phyloP scores from a whole-genome alignment of 768 basidiomycete genomes.

The Panaeolus cyanescens region DNA sequence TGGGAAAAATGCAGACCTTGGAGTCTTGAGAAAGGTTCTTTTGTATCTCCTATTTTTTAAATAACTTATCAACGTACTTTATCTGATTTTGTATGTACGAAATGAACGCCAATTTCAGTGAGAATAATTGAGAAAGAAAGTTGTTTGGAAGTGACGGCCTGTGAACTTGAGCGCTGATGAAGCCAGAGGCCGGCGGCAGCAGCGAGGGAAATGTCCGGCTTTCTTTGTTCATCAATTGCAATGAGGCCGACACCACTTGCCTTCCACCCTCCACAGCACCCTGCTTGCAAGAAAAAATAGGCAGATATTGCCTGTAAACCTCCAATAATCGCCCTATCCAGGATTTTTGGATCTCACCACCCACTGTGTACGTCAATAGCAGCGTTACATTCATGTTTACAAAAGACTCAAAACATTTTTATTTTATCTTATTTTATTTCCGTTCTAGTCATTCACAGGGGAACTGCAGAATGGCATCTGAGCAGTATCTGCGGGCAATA shows the following conservation, averaged over 20 bases:
- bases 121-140: background rate
- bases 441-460: background rate
- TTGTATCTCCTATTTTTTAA: background rate
- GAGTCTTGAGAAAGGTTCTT: background rate
- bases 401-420: background rate
- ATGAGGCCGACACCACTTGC: conserved; percentile 1
- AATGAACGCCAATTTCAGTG: background rate
- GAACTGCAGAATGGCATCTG: conserved; percentile 20
- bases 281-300: background rate
- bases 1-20: background rate
- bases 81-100: background rate
- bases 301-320: background rate
- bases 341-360: background rate
- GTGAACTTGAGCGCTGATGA: background rate
- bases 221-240: conserved; percentile 2
- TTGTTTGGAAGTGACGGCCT: background rate
- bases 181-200: background rate
- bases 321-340: background rate
- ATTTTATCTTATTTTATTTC: background rate
- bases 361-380: too few relatives aligned
- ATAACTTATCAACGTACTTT: background rate
- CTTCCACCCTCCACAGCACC: background rate
- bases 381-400: background rate
- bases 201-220: conserved; percentile 1
- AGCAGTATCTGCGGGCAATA: conserved; percentile 33